Evolutionary conservation across 2,329 filamentous ascomycete species (phyloP), one percentile per base, ranked within the genome.

Genomic region (Kalmusia sp.): DNA sequence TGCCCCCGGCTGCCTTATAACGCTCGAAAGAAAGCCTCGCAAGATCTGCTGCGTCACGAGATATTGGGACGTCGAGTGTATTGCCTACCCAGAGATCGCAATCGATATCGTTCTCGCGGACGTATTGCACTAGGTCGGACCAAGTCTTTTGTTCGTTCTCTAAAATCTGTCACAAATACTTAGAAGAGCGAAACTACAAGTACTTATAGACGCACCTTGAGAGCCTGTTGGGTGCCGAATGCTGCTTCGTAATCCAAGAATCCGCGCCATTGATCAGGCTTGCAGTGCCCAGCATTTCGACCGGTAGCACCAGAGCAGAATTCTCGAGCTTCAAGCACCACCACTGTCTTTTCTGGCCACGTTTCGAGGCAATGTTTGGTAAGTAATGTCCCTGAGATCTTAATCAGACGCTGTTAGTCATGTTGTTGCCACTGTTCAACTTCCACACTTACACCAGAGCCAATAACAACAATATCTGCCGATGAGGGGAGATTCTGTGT

Each of bases 391-490:
- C 63, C 63, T 6, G 57, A 65, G 25, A 69, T 57, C n/a, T n/a
- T n/a, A n/a, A n/a, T n/a, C n/a, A n/a, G n/a, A n/a, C n/a, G n/a
- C n/a, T n/a, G n/a, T n/a, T n/a, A n/a, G n/a, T n/a, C n/a, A n/a
- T n/a, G n/a, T n/a, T n/a, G n/a, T n/a, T n/a, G n/a, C n/a, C n/a
- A n/a, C n/a, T n/a, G n/a, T n/a, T n/a, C n/a, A n/a, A n/a, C n/a
- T n/a, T n/a, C n/a, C n/a, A n/a, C n/a, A n/a, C n/a, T n/a, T n/a
- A n/a, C n/a, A 19, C 73, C 72, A 8, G 67, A 70, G 3, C 73
- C 71, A 24, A 76, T 65, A 14, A 76, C 60, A 11, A 75, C 55
- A 35, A 70, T 72, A 52, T 76, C 68, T 25, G 60, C 63, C n/a
- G 61, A 51, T 2, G 44, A 6, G 14, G 73, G 71, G 7, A 76